Conservation (phyloP, 2,329 filamentous ascomycete genomes). For the Aspergillus texensis region DNA sequence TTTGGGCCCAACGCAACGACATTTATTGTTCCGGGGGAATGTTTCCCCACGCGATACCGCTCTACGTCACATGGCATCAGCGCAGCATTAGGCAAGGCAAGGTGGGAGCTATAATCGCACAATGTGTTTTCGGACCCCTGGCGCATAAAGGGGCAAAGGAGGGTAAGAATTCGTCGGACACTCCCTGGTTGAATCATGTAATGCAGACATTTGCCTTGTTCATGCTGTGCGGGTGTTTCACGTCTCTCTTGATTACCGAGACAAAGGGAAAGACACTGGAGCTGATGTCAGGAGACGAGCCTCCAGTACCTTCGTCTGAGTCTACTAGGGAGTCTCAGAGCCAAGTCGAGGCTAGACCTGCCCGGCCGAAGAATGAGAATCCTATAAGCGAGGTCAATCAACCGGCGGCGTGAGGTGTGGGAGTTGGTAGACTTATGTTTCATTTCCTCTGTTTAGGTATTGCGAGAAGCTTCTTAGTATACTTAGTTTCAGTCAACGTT, state of each 20-base stretch:
- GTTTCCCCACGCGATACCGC: constrained; percentile 66
- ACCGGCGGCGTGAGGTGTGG: neutral
- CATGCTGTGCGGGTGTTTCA: constrained; percentile 73
- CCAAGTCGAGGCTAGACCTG: neutral
- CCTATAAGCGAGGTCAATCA: neutral
- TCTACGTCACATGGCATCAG: too few species aligned
- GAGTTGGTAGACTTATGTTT: too few species aligned
- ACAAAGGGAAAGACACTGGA: constrained; percentile 76
- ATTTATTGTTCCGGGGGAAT: constrained; percentile 66
- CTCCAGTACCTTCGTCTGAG: neutral
- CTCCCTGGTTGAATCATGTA: constrained; percentile 71
- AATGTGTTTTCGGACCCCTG: constrained; percentile 66
- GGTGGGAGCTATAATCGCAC: constrained; percentile 68
- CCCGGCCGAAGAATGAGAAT: neutral
- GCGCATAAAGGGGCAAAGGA: constrained; percentile 56
- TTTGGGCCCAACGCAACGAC: constrained; percentile 62
- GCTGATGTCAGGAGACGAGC: constrained; percentile 66
- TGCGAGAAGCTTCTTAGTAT: neutral
- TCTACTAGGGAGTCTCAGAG: neutral
- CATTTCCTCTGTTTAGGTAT: neutral
- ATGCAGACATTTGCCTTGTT: constrained; percentile 79
- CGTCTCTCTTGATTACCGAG: constrained; percentile 74
- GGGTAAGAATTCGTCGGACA: constrained; percentile 51
- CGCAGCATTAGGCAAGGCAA: constrained; percentile 63
- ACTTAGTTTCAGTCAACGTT: neutral